Evolutionary conservation across 1,139 yeast species (phyloP), one percentile per base, ranked within the genome.

Genomic region (Taphrina deformans): DNA sequence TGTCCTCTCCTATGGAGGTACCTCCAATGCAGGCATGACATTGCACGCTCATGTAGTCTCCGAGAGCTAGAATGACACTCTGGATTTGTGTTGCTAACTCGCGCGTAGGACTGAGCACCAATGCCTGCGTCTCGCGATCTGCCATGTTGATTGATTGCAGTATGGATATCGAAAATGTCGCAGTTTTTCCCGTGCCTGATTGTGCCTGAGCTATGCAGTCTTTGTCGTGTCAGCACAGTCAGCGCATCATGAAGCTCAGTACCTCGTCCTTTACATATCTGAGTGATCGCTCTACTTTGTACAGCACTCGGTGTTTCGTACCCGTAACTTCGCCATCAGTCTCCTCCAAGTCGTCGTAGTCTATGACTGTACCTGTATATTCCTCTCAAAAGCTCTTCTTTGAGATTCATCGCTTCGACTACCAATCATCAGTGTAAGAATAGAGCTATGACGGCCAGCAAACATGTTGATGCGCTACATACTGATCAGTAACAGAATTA

Each of bases 181-280:
- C 99, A 70, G 99, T 93, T 84, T 93, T 93, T 87, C 99, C 99
- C 72, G 99, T 93, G 87, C 99, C 99, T 66, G 98, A 92, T 84
- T 93, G 99, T 73, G 98, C 97, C 82, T 93, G 99, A 72, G 98
- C 99, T 75, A 93, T 85, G 67, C 92, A 97, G 79, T 93, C 99
- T 72, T 26, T 16, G n/a, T n/a, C 21, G 26, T 16, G 12, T 27
- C 10, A 44, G 48, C 5, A 3, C 18, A 29, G 5, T 16, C 27
- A 33, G 9, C 2, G 31, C 23, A 2, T 9, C 35, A 12, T 41
- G 65, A 23, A 24, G 9, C 24, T 9, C 35, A 18, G 14, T 35
- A 53, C 58, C 58, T 62, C 93, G 86, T 72, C 96, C 97, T 79
- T 89, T 95, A 76, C 93, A 87, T 79, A 93, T 91, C 78, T 97